Evolutionary conservation across 805 yeast species (phyloP), one percentile per base, ranked within the genome.

Genomic region (Cyberlindnera veronae): DNA sequence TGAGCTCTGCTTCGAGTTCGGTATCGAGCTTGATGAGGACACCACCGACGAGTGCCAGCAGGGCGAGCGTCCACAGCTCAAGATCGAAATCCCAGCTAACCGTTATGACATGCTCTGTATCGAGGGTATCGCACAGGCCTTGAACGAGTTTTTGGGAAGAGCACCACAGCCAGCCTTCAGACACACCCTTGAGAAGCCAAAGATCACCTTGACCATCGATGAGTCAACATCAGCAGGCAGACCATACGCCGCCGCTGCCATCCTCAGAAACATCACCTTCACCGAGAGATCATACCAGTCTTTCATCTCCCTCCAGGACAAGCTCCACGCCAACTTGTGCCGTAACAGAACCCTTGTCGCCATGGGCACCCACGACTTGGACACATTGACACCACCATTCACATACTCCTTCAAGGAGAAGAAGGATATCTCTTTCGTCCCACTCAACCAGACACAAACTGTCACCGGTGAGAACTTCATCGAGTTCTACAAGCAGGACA

Each of bases 341-440:
- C 91, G 99, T 72, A 86, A 91, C 67, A 86, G 99, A 76, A 83
- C 96, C 24, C 76, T 93, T 54, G 99, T 93, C 41, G 98, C 99
- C 36, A 89, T 91, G 75, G 99, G 99, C 57, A 93, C 99, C 39
- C 99, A 93, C 60, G 98, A 93, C 65, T 72, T 83, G 47, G 95
- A 87, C 62, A 77, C 84, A 34, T 67, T 91, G 51, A 62, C 75
- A 29, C 84, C 86, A 20, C 95, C 95, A 44, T 88, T 93, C 69
- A 77, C 87, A 40, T 93, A 88, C 70, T 87, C 83, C 60, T 97
- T 93, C 31, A 68, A 84, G 50, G 71, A 79, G 39, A 96, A 96
- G 43, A 68, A 74, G 50, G 89, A 85, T 32, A 72, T 93, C 62
- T 71, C 76, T 46, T 90, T 85, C 54, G 67, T 69, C 35, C 95